A percentile compares a stretch with the other conserved stretches of the same genome.
phyloP scores from a whole-genome alignment of 2,329 filamentous ascomycete species.

The Botrytis sinoallii region DNA sequence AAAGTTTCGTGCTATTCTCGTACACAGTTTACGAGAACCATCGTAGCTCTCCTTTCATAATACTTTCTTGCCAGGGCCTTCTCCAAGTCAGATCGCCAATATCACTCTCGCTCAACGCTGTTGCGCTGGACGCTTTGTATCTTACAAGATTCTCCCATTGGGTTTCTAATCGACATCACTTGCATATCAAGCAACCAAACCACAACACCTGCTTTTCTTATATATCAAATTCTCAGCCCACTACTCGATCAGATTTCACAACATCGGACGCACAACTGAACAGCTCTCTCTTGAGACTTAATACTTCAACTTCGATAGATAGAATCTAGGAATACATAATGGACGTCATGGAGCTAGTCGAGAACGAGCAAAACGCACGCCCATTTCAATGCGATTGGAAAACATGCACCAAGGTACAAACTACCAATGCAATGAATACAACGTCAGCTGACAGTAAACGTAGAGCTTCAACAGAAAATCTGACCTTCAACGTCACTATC shows the following conservation, averaged over 20 bases:
- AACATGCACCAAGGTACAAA: slow-evolving; percentile 57
- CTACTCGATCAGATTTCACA: not conserved
- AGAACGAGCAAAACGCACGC: slow-evolving; percentile 60
- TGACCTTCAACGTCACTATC: slow-evolving; percentile 66
- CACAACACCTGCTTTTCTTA: not conserved
- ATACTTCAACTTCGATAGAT: slow-evolving; percentile 2
- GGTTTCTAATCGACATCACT: not conserved
- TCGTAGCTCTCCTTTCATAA: not conserved
- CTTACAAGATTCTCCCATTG: slow-evolving; percentile 16
- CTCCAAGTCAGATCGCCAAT: slow-evolving; percentile 13
- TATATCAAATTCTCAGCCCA: not conserved
- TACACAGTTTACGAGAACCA: not conserved
- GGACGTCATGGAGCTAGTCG: slow-evolving; percentile 64
- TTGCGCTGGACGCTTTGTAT: slow-evolving; percentile 31
- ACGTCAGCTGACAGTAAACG: slow-evolving; percentile 16
- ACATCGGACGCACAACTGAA: not conserved
- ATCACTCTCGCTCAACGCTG: slow-evolving; percentile 24
- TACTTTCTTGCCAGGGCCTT: slow-evolving; percentile 16
- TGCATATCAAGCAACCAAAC: not conserved
- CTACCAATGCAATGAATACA: not conserved
- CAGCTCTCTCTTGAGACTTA: not conserved
- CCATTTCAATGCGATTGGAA: slow-evolving; percentile 65
- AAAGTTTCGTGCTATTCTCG: not conserved
- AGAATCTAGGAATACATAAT: slow-evolving; percentile 39
- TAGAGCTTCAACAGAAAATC: slow-evolving; percentile 73